A percentile compares a stretch with the other conserved stretches of the same genome.
These are phyloP conservation scores for Boletus sp. DNA, from an alignment of 768 basidiomycete genomes.

Conservation along the genomic window DNA sequence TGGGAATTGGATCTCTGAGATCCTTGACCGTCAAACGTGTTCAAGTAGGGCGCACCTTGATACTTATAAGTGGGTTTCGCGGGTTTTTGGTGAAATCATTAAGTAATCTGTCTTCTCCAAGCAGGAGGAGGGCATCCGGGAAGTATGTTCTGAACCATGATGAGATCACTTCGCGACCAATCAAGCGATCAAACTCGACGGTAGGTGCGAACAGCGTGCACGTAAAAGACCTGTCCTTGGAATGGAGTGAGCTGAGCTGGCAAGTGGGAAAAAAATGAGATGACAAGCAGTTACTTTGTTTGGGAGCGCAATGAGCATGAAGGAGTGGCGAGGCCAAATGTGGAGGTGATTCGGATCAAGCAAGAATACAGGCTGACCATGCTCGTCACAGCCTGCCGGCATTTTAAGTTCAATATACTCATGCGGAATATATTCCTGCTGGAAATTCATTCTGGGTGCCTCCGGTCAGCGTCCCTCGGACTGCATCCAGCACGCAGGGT, in stretches of 20 bases:
- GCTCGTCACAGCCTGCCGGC: constrained; percentile 66
- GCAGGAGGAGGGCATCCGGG: constrained; percentile 80
- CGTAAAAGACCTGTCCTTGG: constrained; percentile 93
- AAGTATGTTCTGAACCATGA: constrained; percentile 83
- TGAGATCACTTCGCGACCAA: constrained; percentile 51
- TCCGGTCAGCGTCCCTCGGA: constrained; percentile 15
- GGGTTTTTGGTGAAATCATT: constrained; percentile 82
- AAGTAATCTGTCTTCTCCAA: constrained; percentile 76
- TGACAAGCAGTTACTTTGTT: constrained; percentile 68
- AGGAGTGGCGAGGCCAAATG: constrained; percentile 98
- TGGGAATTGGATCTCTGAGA: constrained; percentile 17
- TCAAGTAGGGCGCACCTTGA: constrained; percentile 64
- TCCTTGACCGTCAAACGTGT: constrained; percentile 14
- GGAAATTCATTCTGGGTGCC: constrained; percentile 80
- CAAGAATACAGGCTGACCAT: constrained; percentile 65
- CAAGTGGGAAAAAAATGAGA: constrained; percentile 28
- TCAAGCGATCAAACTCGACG: constrained; percentile 65
- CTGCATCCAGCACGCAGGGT: constrained; percentile 8
- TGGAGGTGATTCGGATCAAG: constrained; percentile 96
- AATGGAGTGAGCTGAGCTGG: constrained; percentile 21
- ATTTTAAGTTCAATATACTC: constrained; percentile 97
- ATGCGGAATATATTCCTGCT: constrained; percentile 92
- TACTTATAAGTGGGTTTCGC: constrained; percentile 84
- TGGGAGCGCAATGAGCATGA: constrained; percentile 98
- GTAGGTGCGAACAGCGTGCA: constrained; percentile 93